phyloP scores from a whole-genome alignment of 2,329 filamentous ascomycete genomes.

The Curvularia sp. region DNA sequence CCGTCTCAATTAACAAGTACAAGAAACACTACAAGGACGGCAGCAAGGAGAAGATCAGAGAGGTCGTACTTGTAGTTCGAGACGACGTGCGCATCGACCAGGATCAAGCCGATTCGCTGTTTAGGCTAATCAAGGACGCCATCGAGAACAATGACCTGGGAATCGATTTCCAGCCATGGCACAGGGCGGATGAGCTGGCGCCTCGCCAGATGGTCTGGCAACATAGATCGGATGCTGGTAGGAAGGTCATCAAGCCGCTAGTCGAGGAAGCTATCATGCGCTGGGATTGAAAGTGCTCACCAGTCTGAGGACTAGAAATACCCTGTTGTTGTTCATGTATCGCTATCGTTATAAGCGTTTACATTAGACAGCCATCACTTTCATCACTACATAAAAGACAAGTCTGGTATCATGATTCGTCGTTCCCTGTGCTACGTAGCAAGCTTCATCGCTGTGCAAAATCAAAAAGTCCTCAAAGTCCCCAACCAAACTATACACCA shows the following conservation, averaged over 20 bases:
- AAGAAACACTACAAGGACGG: slow-evolving; percentile 50
- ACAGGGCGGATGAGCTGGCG: slow-evolving; percentile 53
- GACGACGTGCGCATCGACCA: slow-evolving; percentile 57
- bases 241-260: slow-evolving; percentile 57
- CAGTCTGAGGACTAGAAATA: background rate
- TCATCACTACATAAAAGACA: background rate
- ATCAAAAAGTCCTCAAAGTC: background rate
- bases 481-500: background rate
- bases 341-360: background rate
- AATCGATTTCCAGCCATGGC: slow-evolving; percentile 55
- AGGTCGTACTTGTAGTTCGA: slow-evolving; percentile 56
- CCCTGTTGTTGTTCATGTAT: background rate
- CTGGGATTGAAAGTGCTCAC: slow-evolving; percentile 44
- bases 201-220: slow-evolving; percentile 58
- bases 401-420: slow-evolving; percentile 9
- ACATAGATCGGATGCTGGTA: slow-evolving; percentile 51
- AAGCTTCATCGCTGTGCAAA: slow-evolving; percentile 4
- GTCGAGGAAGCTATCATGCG: slow-evolving; percentile 55
- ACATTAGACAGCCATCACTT: background rate
- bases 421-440: slow-evolving; percentile 3
- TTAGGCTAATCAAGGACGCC: slow-evolving; percentile 52
- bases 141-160: slow-evolving; percentile 51
- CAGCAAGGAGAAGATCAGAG: slow-evolving; percentile 58
- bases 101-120: slow-evolving; percentile 54
- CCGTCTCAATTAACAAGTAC: slow-evolving; percentile 57